phyloP scores from a whole-genome alignment of 306 rosid species.

The Prunus armeniaca region DNA sequence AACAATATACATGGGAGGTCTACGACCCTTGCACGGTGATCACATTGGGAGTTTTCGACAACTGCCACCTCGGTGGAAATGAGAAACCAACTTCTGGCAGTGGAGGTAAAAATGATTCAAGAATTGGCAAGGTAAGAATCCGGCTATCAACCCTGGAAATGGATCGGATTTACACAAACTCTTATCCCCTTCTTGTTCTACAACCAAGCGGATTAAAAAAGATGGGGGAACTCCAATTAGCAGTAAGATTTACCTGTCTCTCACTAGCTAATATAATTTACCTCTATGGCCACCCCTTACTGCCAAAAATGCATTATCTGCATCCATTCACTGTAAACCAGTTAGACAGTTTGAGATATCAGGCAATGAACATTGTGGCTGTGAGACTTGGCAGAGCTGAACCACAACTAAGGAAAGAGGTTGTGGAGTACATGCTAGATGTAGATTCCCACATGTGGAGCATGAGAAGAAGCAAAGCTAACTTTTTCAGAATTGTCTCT shows the following conservation, averaged over 20 bases:
- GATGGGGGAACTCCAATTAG: constrained; percentile 81
- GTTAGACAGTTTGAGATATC: constrained; percentile 62
- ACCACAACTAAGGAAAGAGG: constrained; percentile 74
- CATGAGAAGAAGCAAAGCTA: constrained; percentile 79
- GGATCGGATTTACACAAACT: constrained; percentile 76
- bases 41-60: constrained; percentile 73
- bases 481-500: constrained; percentile 67
- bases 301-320: constrained; percentile 81
- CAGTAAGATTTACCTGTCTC: constrained; percentile 68
- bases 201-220: constrained; percentile 61
- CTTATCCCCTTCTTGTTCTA: constrained; percentile 65
- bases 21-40: constrained; percentile 69
- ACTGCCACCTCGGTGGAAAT: constrained; percentile 58
- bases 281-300: constrained; percentile 66
- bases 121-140: constrained; percentile 75
- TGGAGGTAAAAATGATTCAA: constrained; percentile 45
- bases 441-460: constrained; percentile 95
- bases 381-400: constrained; percentile 70
- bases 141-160: constrained; percentile 78
- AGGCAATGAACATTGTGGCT: constrained; percentile 75
- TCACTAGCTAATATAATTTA: constrained; percentile 65
- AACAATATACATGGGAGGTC: constrained; percentile 70
- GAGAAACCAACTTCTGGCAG: constrained; percentile 36
- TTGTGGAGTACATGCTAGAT: constrained; percentile 82
- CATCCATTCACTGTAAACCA: constrained; percentile 89